Evolutionary conservation across 305 asterid species (phyloP), one percentile per base, ranked within the genome.

Genomic region (Fraxinus paxiana): DNA sequence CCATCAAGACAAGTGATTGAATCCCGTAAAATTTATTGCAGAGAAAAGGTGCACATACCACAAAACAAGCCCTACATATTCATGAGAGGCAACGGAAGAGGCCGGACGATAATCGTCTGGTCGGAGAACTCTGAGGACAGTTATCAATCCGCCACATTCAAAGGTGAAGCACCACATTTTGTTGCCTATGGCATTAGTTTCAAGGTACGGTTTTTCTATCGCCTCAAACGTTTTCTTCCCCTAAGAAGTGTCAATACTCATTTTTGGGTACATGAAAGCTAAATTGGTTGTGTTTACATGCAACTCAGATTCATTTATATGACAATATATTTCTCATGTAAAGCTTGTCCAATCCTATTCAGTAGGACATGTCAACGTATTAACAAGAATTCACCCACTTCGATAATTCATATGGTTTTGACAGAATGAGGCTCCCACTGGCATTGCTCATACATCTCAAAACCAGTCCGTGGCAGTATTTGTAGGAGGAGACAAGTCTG

Each of bases 161-260:
- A 72, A 65, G 88, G 82, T 63, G 97, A 90, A 87, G 92, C 97
- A 56, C 89, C 91, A 35, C 84, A 92, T 85, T 88, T 93, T 80
- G 79, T 93, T 31, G 97, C 94, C 82, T 92, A 84, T 78, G 98
- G 96, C n/a, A 91, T 94, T 87, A 89, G 88, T 84, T 92, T 94
- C 86, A 92, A 92, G 96, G 97, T 93, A 34, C 37, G 61, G 26
- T n/a, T 37, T 54, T 73, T 9, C 6, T 22, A 26, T 8, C 37
- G 34, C 79, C 8, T 26, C 20, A 8, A 5, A 6, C 51, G 48
- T 65, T 71, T 38, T 65, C 20, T 18, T 8, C 22, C 8, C 70
- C 37, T 61, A 9, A 1, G 7, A 28, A 28, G 74, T 30, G 75
- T 30, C 43, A 2, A 28, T 65, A 26, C 73, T 24, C 31, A 59